Evolutionary conservation across 2,329 filamentous ascomycete species (phyloP).

Genomic region (Xylariaceae sp.): DNA sequence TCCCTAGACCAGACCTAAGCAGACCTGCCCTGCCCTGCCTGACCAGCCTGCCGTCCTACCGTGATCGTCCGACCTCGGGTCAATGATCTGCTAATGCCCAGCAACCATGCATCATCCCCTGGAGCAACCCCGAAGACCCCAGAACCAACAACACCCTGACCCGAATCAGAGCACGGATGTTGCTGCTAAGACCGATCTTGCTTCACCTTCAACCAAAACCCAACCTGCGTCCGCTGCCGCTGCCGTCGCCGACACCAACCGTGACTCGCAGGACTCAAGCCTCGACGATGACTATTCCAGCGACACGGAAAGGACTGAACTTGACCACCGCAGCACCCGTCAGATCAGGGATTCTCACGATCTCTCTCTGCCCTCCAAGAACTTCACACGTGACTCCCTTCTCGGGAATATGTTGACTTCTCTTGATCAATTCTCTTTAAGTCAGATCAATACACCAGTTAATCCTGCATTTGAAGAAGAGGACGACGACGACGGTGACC

Average conservation of each 20-base stretch:
- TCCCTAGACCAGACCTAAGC: background rate
- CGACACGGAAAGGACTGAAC: constrained; percentile 29
- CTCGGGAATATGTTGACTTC: constrained; percentile 95
- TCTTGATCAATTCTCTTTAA: constrained; percentile 73
- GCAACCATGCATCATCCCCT: constrained; percentile 29
- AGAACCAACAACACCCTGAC: constrained; percentile 33
- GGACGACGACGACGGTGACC: constrained; percentile 32
- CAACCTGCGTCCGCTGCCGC: constrained; percentile 20
- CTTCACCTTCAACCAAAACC: constrained; percentile 22
- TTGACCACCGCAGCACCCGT: constrained; percentile 29
- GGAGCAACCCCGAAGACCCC: constrained; percentile 27
- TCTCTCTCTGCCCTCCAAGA: constrained; percentile 69
- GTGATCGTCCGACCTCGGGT: constrained; percentile 19
- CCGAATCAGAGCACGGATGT: constrained; percentile 33
- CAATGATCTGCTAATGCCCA: constrained; percentile 15
- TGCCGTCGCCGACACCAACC: constrained; percentile 21
- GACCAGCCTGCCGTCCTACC: constrained; percentile 16
- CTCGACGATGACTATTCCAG: constrained; percentile 29
- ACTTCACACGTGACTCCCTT: constrained; percentile 80
- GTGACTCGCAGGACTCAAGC: constrained; percentile 30
- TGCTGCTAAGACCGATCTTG: too few relatives aligned
- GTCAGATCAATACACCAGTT: constrained; percentile 36
- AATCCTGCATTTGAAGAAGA: constrained; percentile 36
- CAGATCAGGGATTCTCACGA: constrained; percentile 68
- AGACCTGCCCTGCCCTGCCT: constrained; percentile 2